phyloP scores from a whole-genome alignment of 768 basidiomycete genomes.

The Boletus vinaceobasis region DNA sequence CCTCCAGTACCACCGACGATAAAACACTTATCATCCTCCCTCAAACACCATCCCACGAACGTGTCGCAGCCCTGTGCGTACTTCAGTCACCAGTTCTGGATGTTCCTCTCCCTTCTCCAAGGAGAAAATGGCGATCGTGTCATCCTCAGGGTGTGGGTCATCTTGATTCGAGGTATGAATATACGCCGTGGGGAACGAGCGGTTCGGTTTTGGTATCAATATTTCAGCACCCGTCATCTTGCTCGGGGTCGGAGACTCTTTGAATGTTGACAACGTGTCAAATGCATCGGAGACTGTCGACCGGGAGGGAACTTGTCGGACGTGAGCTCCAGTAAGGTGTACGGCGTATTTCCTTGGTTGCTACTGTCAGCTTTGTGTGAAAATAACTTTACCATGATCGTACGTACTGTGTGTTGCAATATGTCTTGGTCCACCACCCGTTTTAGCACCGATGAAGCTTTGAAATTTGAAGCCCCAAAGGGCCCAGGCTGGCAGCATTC shows the following conservation, averaged over 20 bases:
- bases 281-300: conserved; percentile 37
- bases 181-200: conserved; percentile 51
- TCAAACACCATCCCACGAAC: conserved; percentile 67
- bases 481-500: conserved; percentile 53
- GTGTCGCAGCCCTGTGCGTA: conserved; percentile 68
- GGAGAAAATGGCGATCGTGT: conserved; percentile 69
- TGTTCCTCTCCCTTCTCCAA: conserved; percentile 41
- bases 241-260: conserved; percentile 41
- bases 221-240: conserved; percentile 69
- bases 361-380: background rate
- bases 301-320: conserved; percentile 50
- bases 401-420: conserved; percentile 56
- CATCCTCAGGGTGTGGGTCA: conserved; percentile 64
- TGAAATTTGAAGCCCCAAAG: too few relatives aligned
- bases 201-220: conserved; percentile 53
- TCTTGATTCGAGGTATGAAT: conserved; percentile 76
- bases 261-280: conserved; percentile 47
- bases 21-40: conserved; percentile 59
- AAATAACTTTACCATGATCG: background rate
- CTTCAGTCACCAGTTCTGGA: conserved; percentile 55
- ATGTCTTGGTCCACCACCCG: conserved; percentile 72
- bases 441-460: conserved; percentile 44
- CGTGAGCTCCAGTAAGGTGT: conserved; percentile 65
- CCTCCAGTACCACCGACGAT: conserved; percentile 54
- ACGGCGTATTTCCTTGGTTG: conserved; percentile 53